Base-by-base conservation (phyloP, 176 grass and related monocot species). In the Musa acuminata region DNA sequence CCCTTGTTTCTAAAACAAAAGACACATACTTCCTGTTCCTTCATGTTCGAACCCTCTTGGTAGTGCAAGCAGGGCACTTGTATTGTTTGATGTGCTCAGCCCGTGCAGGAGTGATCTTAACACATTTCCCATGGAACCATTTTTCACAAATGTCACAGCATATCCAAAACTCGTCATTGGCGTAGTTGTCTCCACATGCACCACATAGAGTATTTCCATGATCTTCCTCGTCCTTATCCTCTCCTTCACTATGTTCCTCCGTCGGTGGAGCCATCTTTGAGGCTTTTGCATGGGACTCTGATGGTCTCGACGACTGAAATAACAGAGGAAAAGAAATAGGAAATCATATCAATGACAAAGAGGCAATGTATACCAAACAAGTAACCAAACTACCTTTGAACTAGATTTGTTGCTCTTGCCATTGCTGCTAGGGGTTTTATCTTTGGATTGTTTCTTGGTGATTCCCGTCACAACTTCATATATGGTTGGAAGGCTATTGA, bases 51-150 rank as follows among this genome's bases (percentile, higher is more conserved):
- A 17, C n/a, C 68, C 68, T 71, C 68, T 71, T 71, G 16, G 17
- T 52, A 51, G 48, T 71, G 35, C 68, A 71, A 51, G 68, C 68
- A 52, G 68, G 68, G 68, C 68, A 71, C 26, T 71, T 71, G 68
- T 71, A 71, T 8, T 71, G 68, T 51, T 71, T 71, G 49, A 71
- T 71, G 68, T 71, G 68, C 68, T 71, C 68, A 71, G 68, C 68
- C 49, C 68, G 43, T 71, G 68, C 68, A 52, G 68, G 68, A 51
- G 68, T 71, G 68, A 71, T 71, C 19, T 71, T 71, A 71, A 71
- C 68, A 51, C 68, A 71, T 21, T 71, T 71, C 14, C 68, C 68
- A 51, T 71, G 68, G 68, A 71, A 71, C 68, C 68, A 71, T 71
- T 71, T 71, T 71, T 71, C 68, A 20, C 68, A 71, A 71, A 71